Evolutionary conservation across 2,329 filamentous ascomycete genomes (phyloP).

Genomic region (Geoglossum cookeanum): DNA sequence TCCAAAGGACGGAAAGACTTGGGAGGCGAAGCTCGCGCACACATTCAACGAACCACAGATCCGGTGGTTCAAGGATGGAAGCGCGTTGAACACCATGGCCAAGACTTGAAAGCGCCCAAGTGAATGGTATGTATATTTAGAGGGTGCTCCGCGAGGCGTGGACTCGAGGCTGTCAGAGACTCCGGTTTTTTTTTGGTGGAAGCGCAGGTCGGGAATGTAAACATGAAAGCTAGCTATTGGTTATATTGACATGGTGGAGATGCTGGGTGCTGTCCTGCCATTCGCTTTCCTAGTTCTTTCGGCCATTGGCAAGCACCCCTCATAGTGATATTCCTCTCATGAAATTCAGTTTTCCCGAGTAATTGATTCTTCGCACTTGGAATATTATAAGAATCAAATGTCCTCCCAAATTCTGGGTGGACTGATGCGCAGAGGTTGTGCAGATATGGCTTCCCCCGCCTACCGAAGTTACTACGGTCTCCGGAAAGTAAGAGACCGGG

Average conservation of each 20-base stretch:
- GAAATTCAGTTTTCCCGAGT: not conserved
- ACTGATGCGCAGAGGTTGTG: not conserved
- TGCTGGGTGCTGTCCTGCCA: not conserved
- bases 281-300: not conserved
- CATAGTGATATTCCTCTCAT: not conserved
- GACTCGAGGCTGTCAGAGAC: not conserved
- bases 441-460: not conserved
- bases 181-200: not conserved
- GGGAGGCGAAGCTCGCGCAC: slow-evolving; percentile 71
- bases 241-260: not conserved
- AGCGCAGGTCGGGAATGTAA: not conserved
- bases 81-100: slow-evolving; percentile 96
- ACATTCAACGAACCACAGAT: slow-evolving; percentile 98
- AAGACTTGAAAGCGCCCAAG: slow-evolving; percentile 28
- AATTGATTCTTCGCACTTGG: not conserved
- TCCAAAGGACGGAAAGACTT: slow-evolving; percentile 66
- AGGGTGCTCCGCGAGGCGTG: not conserved
- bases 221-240: not conserved
- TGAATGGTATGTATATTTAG: slow-evolving; percentile 2
- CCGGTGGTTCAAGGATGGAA: slow-evolving; percentile 98
- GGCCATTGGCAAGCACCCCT: not conserved
- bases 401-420: no score
- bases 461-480: not conserved
- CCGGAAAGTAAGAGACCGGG: not conserved
- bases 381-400: not conserved